These are phyloP conservation scores for Linnemannia hyalina DNA, from an alignment of 192 early-diverging fungal genomes.

Conservation along the genomic window DNA sequence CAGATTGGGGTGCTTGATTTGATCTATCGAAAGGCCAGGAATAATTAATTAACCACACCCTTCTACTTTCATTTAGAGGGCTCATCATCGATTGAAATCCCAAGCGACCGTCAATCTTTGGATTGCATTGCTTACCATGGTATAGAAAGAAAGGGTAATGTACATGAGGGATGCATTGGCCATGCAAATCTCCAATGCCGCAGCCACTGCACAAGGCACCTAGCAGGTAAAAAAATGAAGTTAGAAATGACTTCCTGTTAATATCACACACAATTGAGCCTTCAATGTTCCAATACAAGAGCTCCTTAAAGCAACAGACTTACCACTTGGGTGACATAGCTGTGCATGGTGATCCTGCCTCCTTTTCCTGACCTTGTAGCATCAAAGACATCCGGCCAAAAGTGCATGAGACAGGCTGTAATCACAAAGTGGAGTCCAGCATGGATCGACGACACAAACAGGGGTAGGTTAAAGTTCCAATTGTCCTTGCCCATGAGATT, in stretches of 20 bases:
- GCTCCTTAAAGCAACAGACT: background rate
- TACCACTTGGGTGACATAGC: constrained; percentile 60
- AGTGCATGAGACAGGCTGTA: constrained; percentile 66
- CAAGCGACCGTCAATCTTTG: background rate
- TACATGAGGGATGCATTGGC: constrained; percentile 83
- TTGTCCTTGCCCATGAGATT: constrained; percentile 81
- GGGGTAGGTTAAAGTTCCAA: constrained; percentile 81
- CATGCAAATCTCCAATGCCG: constrained; percentile 87
- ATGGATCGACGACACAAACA: constrained; percentile 86
- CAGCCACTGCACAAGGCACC: constrained; percentile 79
- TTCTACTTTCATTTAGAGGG: background rate
- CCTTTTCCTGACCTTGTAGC: constrained; percentile 49
- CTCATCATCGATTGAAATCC: background rate
- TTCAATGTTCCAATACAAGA: background rate
- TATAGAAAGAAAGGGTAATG: constrained; percentile 91
- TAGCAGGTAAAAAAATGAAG: constrained; percentile 9
- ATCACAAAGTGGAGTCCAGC: constrained; percentile 77
- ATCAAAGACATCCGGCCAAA: constrained; percentile 49
- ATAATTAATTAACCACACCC: background rate
- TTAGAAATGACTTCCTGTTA: constrained; percentile 3
- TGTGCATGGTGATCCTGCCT: constrained; percentile 46
- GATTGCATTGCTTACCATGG: constrained; percentile 61
- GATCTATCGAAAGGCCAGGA: constrained; percentile 40
- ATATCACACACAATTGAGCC: background rate
- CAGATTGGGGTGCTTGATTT: constrained; percentile 77